Conservation (phyloP, 2,329 filamentous ascomycete genomes). For the Chalaropsis ovoidea region DNA sequence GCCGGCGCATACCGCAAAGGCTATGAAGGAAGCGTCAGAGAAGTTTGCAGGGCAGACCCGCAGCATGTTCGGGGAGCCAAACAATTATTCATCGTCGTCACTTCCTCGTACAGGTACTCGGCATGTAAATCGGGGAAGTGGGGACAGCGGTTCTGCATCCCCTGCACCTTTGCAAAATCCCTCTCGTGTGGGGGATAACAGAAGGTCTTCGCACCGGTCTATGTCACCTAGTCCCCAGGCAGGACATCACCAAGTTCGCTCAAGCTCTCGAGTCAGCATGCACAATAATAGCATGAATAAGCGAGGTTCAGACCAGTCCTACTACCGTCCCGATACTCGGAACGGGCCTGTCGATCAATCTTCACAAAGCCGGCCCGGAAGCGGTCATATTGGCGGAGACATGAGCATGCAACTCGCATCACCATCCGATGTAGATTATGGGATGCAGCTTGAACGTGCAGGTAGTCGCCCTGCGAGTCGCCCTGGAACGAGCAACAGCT, state of each 20-base stretch:
- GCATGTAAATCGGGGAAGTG: slow-evolving; percentile 49
- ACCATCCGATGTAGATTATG: slow-evolving; percentile 47
- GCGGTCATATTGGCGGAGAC: slow-evolving; percentile 42
- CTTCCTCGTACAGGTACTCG: slow-evolving; percentile 39
- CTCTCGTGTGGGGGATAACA: slow-evolving; percentile 18
- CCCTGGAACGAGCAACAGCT: slow-evolving; percentile 39
- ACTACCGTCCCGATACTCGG: slow-evolving; percentile 42
- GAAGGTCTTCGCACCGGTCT: slow-evolving; percentile 19
- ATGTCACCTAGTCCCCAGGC: slow-evolving; percentile 19
- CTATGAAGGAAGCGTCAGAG: slow-evolving; percentile 91
- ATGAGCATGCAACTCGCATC: slow-evolving; percentile 62
- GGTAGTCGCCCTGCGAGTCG: slow-evolving; percentile 35
- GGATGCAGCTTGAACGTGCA: slow-evolving; percentile 44
- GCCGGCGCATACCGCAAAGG: slow-evolving; percentile 81
- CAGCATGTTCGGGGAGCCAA: slow-evolving; percentile 54
- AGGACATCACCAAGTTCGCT: slow-evolving; percentile 17
- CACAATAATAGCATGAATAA: slow-evolving; percentile 36
- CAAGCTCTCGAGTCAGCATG: slow-evolving; percentile 22
- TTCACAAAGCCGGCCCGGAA: slow-evolving; percentile 36
- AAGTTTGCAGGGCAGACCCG: slow-evolving; percentile 77
- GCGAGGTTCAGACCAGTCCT: slow-evolving; percentile 42
- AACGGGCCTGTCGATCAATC: slow-evolving; percentile 37
- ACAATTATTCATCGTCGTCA: slow-evolving; percentile 22
- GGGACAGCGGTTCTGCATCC: slow-evolving; percentile 52
- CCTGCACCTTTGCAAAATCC: slow-evolving; percentile 47